Evolutionary conservation across 257 asterid genomes (phyloP).

Genomic region (Plantago ovata): DNA sequence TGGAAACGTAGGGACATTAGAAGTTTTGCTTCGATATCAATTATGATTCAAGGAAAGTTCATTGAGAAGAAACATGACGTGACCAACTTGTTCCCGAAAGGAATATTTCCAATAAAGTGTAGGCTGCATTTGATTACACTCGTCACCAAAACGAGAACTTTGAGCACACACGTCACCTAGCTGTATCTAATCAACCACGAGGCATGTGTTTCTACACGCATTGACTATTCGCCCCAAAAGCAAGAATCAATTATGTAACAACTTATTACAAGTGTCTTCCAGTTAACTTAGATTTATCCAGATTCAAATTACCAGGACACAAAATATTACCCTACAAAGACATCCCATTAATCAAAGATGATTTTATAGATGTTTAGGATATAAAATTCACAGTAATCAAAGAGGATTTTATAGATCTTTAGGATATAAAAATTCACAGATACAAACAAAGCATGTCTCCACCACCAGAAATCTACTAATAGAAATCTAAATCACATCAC

Average conservation of each 20-base stretch:
- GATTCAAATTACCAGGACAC: too few relatives aligned
- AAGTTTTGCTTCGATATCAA: too few relatives aligned
- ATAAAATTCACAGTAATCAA: neutral
- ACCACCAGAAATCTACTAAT: conserved; percentile 9
- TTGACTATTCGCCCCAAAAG: too few relatives aligned
- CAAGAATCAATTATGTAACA: too few relatives aligned
- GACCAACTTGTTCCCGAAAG: neutral
- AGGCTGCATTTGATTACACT: neutral
- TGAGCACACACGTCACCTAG: neutral
- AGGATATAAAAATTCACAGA: neutral
- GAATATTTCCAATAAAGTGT: conserved; percentile 10
- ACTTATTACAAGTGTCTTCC: too few relatives aligned
- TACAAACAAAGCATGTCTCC: conserved; percentile 2
- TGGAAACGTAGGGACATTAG: too few relatives aligned
- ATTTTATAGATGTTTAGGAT: neutral
- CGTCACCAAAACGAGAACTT: neutral
- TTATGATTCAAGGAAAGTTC: too few relatives aligned
- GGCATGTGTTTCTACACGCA: too few relatives aligned
- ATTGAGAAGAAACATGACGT: neutral
- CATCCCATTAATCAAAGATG: neutral
- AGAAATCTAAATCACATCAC: neutral
- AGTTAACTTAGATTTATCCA: too few relatives aligned
- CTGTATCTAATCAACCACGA: neutral
- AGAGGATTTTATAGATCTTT: neutral
- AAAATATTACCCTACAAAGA: neutral